A percentile compares a stretch with the other conserved stretches of the same genome.
Evolutionary conservation across 306 rosid species (phyloP).

Genomic region (Myrica gale): DNA sequence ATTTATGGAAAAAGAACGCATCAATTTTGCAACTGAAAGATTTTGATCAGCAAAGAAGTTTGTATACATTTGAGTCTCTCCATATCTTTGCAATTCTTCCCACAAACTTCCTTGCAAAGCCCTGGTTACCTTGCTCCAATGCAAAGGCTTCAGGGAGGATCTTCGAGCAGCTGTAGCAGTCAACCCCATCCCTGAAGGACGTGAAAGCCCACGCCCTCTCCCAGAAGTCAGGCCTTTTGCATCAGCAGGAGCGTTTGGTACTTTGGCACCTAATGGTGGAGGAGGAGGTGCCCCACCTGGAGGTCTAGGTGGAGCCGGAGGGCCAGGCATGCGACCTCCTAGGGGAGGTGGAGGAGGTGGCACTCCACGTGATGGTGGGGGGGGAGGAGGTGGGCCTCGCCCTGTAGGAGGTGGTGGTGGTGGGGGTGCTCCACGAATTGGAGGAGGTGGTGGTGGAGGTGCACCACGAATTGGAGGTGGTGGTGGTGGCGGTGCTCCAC

Average conservation of each 20-base stretch:
- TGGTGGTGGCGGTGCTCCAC: conserved; percentile 29
- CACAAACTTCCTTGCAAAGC: conserved; percentile 94
- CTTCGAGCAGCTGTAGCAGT: conserved; percentile 48
- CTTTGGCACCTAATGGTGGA: conserved; percentile 55
- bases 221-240: conserved; percentile 44
- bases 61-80: conserved; percentile 77
- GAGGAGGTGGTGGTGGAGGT: conserved; percentile 43
- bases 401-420: conserved; percentile 41
- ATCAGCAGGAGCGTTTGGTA: conserved; percentile 47
- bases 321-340: conserved; percentile 32
- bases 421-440: conserved; percentile 32
- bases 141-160: conserved; percentile 85
- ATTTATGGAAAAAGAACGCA: conserved; percentile 16
- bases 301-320: conserved; percentile 58
- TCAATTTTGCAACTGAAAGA: neutral
- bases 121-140: conserved; percentile 96
- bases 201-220: conserved; percentile 86
- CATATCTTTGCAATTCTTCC: conserved; percentile 90
- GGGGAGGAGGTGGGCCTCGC: conserved; percentile 56
- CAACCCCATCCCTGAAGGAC: conserved; percentile 50
- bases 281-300: conserved; percentile 73
- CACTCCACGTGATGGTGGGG: conserved; percentile 31
- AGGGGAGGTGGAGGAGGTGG: conserved; percentile 55
- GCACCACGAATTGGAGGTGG: conserved; percentile 33
- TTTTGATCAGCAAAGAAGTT: conserved; percentile 21